Evolutionary conservation across 1,284 basidiomycete species (phyloP).

Genomic region (Pseudozyma flocculosa): DNA sequence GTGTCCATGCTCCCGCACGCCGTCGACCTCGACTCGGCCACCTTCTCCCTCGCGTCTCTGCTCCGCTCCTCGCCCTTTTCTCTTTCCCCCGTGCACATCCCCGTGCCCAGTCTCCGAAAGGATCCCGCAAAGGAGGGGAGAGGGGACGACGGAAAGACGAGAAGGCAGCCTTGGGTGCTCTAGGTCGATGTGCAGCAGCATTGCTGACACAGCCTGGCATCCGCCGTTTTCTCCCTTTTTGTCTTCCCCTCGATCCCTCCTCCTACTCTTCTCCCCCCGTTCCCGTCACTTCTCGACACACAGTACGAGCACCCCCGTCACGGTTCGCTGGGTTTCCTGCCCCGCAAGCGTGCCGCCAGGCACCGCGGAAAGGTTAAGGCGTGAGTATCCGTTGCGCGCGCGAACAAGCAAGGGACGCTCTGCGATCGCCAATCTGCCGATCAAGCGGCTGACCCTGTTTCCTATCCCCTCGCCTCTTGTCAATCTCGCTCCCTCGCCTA

Average conservation of each 20-base stretch:
- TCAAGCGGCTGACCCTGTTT: too few relatives aligned
- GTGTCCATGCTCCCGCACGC: too few relatives aligned
- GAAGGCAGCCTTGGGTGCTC: constrained; percentile 24
- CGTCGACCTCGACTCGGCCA: too few relatives aligned
- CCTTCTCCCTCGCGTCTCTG: too few relatives aligned
- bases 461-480: too few relatives aligned
- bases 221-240: constrained; percentile 33
- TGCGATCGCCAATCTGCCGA: too few relatives aligned
- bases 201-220: constrained; percentile 46
- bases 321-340: constrained; percentile 58
- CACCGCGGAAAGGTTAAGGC: constrained; percentile 57
- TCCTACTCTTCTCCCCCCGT: constrained; percentile 4
- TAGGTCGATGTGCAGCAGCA: constrained; percentile 43
- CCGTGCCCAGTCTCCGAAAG: too few relatives aligned
- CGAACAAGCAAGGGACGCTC: not conserved
- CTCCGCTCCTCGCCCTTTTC: too few relatives aligned
- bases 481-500: not conserved
- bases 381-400: constrained; percentile 23
- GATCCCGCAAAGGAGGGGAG: not conserved
- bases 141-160: not conserved
- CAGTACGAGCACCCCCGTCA: constrained; percentile 58
- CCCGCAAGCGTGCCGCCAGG: constrained; percentile 57
- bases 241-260: constrained; percentile 11
- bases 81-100: too few relatives aligned
- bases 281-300: constrained; percentile 8